Evolutionary conservation across 139 green algal species (phyloP).

Genomic region (Limnomonas spitsbergensis): DNA sequence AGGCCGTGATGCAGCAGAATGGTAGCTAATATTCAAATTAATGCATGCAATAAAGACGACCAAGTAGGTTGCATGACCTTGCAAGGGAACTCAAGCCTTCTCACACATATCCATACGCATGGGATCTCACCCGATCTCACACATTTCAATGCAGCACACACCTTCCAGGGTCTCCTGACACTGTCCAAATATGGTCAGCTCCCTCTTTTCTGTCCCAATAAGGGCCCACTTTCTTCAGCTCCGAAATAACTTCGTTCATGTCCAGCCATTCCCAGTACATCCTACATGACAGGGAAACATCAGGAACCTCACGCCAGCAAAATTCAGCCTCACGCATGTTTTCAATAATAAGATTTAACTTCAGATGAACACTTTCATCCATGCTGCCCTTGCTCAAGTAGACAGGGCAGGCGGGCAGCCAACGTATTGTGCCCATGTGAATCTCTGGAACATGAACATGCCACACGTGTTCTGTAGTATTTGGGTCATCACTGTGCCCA

Average conservation of each 20-base stretch:
- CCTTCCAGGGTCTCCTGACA: constrained; percentile 1
- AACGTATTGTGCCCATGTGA: no score
- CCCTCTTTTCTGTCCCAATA: constrained; percentile 13
- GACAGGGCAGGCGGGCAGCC: no score
- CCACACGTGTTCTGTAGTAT: background rate
- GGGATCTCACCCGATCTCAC: background rate
- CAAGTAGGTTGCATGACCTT: no score
- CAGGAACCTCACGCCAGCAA: no score
- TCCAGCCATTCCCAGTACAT: constrained; percentile 6
- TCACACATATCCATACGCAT: background rate
- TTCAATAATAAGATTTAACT: background rate
- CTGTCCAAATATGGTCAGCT: constrained; percentile 14
- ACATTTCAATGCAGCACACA: background rate
- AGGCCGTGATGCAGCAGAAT: no score
- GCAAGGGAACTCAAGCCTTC: no score
- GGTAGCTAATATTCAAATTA: no score
- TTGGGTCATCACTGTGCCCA: background rate
- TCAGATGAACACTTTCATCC: background rate
- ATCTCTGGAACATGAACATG: no score
- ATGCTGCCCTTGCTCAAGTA: no score
- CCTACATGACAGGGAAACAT: background rate
- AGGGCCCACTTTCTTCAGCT: background rate
- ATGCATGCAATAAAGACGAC: no score
- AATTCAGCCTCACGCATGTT: no score
- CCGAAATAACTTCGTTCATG: background rate